Evolutionary conservation across 2,329 filamentous ascomycete species (phyloP), one percentile per base, ranked within the genome.

Genomic region (Didymosphaeria variabile): DNA sequence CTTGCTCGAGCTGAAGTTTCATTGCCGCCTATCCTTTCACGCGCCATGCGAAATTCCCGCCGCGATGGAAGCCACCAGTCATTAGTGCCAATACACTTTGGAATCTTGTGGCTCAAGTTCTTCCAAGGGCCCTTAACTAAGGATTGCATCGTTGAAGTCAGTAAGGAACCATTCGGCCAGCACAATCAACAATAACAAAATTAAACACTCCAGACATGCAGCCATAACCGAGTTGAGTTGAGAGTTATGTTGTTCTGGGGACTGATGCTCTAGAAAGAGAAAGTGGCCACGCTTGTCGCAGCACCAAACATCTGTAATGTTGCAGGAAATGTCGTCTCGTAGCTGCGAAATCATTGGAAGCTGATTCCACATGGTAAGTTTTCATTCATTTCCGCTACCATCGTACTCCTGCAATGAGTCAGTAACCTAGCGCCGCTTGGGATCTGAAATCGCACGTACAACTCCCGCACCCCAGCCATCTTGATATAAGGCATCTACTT

Each of bases 401-500:
- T 19, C 40, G 19, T 19, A 44, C 19, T 44, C 40, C 40, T 44
- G 40, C 3, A 5, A 44, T 21, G 40, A 7, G 4, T n/a, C 10
- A 21, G n/a, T n/a, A 44, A 3, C 40, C n/a, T 44, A n/a, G 40
- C n/a, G 7, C 19, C 19, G 10, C n/a, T 21, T 3, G n/a, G 21
- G 9, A 7, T 2, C 9, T 19, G n/a, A 44, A 9, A 2, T 19
- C 4, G 5, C 10, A 21, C 17, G n/a, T 44, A 44, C 40, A n/a
- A 19, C n/a, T 55, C 29, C 23, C 12, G 17, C 29, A 26, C 17
- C 8, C 55, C 42, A 58, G 12, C 55, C 55, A 23, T 51, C 45
- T 19, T 45, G 55, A 45, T 58, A 58, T 5, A 51, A 21, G 15
- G 45, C 55, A 51, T 58, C 55, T n/a, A 52, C 36, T 36, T 52